Evolutionary conservation across 2,329 filamentous ascomycete species (phyloP).

Genomic region (Calonectria ilicicola): DNA sequence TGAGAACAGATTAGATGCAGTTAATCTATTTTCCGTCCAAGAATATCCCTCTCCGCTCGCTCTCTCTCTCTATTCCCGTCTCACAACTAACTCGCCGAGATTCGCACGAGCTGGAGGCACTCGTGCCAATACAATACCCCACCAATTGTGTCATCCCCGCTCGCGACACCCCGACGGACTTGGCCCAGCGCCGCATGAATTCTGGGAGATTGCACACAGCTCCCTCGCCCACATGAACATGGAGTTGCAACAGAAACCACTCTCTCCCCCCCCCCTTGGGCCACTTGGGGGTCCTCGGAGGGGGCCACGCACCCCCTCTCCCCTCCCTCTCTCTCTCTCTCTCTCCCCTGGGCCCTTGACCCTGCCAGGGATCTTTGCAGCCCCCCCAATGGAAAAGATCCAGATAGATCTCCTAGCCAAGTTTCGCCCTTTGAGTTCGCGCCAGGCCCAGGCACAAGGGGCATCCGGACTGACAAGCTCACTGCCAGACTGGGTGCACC

Average conservation of each 20-base stretch:
- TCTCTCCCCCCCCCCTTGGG: conserved; percentile 8
- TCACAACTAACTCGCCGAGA: too few species aligned
- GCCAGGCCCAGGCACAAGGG: not conserved
- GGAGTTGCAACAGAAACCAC: not conserved
- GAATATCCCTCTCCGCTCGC: too few species aligned
- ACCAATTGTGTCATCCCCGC: conserved; percentile 13
- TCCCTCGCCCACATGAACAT: too few species aligned
- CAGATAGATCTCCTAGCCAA: too few species aligned
- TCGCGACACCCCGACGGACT: conserved; percentile 23
- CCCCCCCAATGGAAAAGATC: not conserved
- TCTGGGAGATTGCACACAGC: conserved; percentile 38
- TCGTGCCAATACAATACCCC: conserved; percentile 12
- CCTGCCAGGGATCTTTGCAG: not conserved
- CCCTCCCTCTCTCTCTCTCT: not conserved
- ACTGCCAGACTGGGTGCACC: not conserved
- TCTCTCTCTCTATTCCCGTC: too few species aligned
- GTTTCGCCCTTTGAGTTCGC: not conserved
- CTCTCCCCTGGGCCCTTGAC: not conserved
- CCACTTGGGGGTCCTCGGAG: conserved; percentile 15
- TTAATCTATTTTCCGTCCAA: not conserved
- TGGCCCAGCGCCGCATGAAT: conserved; percentile 40
- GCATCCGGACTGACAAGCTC: not conserved
- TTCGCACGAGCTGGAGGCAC: not conserved
- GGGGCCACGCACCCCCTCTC: not conserved
- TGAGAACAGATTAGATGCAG: not conserved